phyloP scores from a whole-genome alignment of 805 yeast species.

The Candida easanensis region DNA sequence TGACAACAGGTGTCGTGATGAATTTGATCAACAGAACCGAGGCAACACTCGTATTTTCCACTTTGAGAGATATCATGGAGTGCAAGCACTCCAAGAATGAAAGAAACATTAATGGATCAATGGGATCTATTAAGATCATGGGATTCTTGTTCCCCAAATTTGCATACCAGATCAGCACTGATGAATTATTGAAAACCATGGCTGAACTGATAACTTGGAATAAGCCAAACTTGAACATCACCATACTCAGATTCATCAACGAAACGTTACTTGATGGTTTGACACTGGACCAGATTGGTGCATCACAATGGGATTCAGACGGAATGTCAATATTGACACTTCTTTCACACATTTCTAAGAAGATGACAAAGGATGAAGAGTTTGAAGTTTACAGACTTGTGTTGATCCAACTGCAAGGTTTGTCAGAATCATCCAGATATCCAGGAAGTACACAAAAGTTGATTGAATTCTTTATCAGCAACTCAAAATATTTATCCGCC shows the following conservation, averaged over 20 bases:
- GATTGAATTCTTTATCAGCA: conserved; percentile 38
- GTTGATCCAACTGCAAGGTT: conserved; percentile 33
- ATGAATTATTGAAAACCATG: conserved; percentile 33
- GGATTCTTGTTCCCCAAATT: conserved; percentile 29
- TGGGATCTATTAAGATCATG: conserved; percentile 40
- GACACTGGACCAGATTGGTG: conserved; percentile 28
- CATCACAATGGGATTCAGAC: conserved; percentile 37
- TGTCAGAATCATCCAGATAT: conserved; percentile 32
- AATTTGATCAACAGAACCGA: conserved; percentile 29
- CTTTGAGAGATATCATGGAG: conserved; percentile 18
- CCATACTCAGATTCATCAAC: conserved; percentile 39
- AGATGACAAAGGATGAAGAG: conserved; percentile 29
- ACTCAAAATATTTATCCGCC: conserved; percentile 36
- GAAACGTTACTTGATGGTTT: conserved; percentile 35
- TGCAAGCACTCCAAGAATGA: conserved; percentile 16
- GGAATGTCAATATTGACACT: conserved; percentile 15
- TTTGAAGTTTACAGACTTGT: conserved; percentile 33
- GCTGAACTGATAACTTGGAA: conserved; percentile 33
- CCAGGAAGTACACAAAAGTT: conserved; percentile 42
- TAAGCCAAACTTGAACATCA: conserved; percentile 37
- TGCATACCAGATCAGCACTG: conserved; percentile 28
- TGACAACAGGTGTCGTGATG: conserved; percentile 38
- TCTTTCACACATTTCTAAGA: conserved; percentile 20
- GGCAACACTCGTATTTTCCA: conserved; percentile 13
- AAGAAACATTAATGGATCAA: conserved; percentile 30